phyloP scores from a whole-genome alignment of 345 rosid genomes.

The Eucalyptus grandis region DNA sequence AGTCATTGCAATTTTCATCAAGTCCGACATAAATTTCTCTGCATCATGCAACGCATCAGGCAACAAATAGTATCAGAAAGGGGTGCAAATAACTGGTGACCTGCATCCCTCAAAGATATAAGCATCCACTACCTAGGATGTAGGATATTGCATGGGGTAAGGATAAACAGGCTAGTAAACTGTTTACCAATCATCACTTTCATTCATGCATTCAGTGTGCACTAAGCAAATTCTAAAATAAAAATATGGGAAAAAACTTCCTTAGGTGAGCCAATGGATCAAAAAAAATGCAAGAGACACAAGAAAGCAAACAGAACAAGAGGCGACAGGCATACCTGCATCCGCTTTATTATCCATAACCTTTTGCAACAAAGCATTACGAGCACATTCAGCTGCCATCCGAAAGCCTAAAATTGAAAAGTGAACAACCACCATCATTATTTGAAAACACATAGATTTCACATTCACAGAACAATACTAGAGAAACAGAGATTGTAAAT shows the following conservation, averaged over 20 bases:
- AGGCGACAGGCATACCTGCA: conserved; percentile 33
- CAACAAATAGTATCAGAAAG: background rate
- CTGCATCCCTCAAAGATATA: background rate
- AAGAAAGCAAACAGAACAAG: background rate
- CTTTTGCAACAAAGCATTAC: conserved; percentile 51
- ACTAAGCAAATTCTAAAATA: background rate
- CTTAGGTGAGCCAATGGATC: background rate
- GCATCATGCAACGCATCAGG: conserved; percentile 28
- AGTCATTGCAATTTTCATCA: conserved; percentile 89
- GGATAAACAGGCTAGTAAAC: background rate
- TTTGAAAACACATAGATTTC: background rate
- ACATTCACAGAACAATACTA: background rate
- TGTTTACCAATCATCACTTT: background rate
- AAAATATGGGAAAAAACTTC: background rate
- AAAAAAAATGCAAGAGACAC: background rate
- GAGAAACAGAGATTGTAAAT: background rate
- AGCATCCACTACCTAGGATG: background rate
- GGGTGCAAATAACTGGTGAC: background rate
- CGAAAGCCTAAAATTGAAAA: conserved; percentile 47
- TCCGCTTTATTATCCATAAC: conserved; percentile 72
- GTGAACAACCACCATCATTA: background rate
- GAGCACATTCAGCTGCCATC: conserved; percentile 96
- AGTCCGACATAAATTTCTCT: conserved; percentile 76
- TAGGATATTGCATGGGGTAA: background rate
- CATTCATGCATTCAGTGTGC: background rate